These are phyloP conservation scores for Eucalyptus pumila DNA, from an alignment of 345 rosid genomes.

Conservation along the genomic window DNA sequence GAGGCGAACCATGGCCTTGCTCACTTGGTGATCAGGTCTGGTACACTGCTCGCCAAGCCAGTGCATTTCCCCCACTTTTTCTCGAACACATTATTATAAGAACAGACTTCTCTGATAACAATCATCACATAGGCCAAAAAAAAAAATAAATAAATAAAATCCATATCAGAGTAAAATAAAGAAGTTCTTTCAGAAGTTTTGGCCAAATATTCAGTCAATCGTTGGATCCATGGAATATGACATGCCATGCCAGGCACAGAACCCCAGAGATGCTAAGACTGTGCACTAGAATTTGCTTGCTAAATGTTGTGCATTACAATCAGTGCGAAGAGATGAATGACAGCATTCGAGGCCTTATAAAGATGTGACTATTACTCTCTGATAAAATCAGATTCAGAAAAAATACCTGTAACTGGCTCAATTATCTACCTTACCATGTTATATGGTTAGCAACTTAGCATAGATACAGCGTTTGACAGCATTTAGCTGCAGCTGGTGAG, in stretches of 20 bases:
- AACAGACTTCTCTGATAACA: background rate
- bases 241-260: background rate
- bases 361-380: background rate
- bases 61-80: background rate
- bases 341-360: background rate
- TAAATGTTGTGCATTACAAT: background rate
- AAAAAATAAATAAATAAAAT: background rate
- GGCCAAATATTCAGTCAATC: background rate
- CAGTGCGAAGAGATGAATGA: background rate
- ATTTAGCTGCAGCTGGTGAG: background rate
- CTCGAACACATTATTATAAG: background rate
- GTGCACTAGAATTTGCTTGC: background rate
- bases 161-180: background rate
- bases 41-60: background rate
- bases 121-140: background rate
- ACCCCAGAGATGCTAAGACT: background rate
- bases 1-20: background rate
- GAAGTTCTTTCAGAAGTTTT: background rate
- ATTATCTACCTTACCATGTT: background rate
- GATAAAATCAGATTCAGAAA: background rate
- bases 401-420: background rate
- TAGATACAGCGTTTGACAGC: background rate
- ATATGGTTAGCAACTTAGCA: background rate
- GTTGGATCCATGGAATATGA: background rate
- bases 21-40: background rate